These are phyloP conservation scores for Scheffersomyces quercinus DNA, from an alignment of 1,139 yeast genomes.

Conservation along the genomic window DNA sequence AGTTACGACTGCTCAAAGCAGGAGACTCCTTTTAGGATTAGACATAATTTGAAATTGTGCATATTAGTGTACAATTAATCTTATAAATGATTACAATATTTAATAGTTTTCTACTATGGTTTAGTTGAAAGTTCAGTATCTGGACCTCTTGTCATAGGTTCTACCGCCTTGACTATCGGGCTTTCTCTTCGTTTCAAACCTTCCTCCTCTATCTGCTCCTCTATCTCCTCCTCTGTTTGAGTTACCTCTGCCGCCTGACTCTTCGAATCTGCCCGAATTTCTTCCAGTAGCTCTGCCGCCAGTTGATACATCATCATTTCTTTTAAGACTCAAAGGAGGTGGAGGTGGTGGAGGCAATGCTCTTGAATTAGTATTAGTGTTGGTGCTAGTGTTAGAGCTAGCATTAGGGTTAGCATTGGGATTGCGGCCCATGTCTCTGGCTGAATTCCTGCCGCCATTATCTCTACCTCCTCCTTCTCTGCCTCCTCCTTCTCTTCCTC, in stretches of 20 bases:
- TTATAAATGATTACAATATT: slow-evolving; percentile 1
- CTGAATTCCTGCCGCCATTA: slow-evolving; percentile 2
- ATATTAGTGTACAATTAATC: slow-evolving; percentile 6
- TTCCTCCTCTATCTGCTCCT: slow-evolving; percentile 5
- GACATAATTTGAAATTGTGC: slow-evolving; percentile 3
- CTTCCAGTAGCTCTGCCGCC: slow-evolving; percentile 6
- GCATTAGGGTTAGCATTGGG: no score
- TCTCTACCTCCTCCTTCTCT: slow-evolving; percentile 1
- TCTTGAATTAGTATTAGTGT: not conserved
- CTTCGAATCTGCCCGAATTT: slow-evolving; percentile 6
- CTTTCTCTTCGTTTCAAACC: slow-evolving; percentile 26
- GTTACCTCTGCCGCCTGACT: slow-evolving; percentile 1
- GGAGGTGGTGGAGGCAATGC: slow-evolving; percentile 25
- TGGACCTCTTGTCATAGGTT: slow-evolving; percentile 34
- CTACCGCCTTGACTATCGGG: slow-evolving; percentile 25
- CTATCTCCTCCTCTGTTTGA: slow-evolving; percentile 4
- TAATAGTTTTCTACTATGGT: not conserved
- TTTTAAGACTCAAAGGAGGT: slow-evolving; percentile 16
- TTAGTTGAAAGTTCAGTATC: slow-evolving; percentile 17
- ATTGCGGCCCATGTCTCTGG: no score
- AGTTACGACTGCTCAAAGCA: slow-evolving; percentile 23
- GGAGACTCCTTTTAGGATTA: slow-evolving; percentile 10
- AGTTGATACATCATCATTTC: slow-evolving; percentile 8
- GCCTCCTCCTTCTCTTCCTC: slow-evolving; percentile 1
- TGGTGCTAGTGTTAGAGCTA: no score